phyloP scores from a whole-genome alignment of 1,139 yeast genomes.

The Sugiyamaella neomexicana region DNA sequence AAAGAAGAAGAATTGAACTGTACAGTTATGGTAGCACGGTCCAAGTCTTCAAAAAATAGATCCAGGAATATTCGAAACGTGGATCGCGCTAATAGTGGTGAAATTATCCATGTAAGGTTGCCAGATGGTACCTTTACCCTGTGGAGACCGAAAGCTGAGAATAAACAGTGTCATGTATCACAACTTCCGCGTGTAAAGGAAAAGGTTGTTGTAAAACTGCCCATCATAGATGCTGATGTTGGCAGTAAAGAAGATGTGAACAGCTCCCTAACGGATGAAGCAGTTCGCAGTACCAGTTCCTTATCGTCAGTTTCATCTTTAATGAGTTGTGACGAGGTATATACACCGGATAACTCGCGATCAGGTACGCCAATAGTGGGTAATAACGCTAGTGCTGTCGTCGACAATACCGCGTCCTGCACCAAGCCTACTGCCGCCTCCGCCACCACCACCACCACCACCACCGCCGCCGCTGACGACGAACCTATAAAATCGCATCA shows the following conservation, averaged over 20 bases:
- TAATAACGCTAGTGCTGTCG: background rate
- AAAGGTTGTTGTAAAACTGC: conserved; percentile 12
- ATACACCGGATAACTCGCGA: conserved; percentile 7
- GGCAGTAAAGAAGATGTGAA: background rate
- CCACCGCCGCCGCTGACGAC: background rate
- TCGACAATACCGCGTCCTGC: background rate
- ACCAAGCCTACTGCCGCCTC: background rate
- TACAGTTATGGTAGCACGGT: conserved; percentile 8
- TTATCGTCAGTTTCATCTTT: conserved; percentile 10
- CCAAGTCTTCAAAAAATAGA: background rate
- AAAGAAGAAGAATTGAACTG: background rate
- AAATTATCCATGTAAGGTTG: background rate
- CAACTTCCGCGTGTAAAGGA: conserved; percentile 7
- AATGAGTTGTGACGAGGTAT: conserved; percentile 4
- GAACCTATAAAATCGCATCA: background rate
- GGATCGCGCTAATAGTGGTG: background rate
- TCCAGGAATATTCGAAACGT: background rate
- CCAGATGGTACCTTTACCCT: conserved; percentile 9
- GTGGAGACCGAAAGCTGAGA: conserved; percentile 8
- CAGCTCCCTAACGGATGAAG: background rate
- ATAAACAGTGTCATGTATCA: background rate
- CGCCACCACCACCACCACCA: background rate
- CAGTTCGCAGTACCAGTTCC: conserved; percentile 8
- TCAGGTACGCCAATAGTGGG: conserved; percentile 4
- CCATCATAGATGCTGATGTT: background rate